These are phyloP conservation scores for Stenocarpella maydis DNA, from an alignment of 2,329 filamentous ascomycete species.

Conservation along the genomic window DNA sequence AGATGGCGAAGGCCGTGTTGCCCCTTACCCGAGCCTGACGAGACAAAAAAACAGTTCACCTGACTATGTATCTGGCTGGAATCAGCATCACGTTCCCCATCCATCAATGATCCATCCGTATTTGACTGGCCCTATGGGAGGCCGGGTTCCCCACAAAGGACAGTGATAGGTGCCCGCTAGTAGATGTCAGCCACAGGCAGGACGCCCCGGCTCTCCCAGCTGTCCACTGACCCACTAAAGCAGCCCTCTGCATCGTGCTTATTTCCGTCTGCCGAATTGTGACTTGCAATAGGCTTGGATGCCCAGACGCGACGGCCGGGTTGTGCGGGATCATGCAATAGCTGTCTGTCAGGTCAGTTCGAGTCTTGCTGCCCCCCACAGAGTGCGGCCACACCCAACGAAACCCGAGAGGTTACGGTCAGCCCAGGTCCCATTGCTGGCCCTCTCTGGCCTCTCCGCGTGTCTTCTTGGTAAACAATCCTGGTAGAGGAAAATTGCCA, in stretches of 20 bases:
- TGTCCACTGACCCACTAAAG: slow-evolving; percentile 24
- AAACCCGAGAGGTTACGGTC: background rate
- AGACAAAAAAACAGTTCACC: background rate
- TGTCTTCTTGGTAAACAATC: background rate
- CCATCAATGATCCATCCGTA: slow-evolving; percentile 1
- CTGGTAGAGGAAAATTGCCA: slow-evolving; percentile 20
- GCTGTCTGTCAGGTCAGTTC: background rate
- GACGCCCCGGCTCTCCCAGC: background rate
- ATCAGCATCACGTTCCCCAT: background rate
- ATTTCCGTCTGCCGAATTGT: slow-evolving; percentile 19
- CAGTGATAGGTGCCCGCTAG: slow-evolving; percentile 31
- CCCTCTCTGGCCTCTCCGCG: too few relatives aligned
- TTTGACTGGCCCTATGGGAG: slow-evolving; percentile 28
- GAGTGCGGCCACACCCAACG: background rate
- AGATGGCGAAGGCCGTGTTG: background rate
- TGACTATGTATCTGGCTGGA: slow-evolving; percentile 9
- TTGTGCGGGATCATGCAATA: slow-evolving; percentile 21
- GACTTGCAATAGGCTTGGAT: slow-evolving; percentile 8
- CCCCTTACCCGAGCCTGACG: slow-evolving; percentile 2
- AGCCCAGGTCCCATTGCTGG: too few relatives aligned
- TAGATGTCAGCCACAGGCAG: slow-evolving; percentile 22
- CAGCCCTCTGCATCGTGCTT: slow-evolving; percentile 11
- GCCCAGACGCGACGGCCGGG: slow-evolving; percentile 13
- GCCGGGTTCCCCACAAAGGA: slow-evolving; percentile 8
- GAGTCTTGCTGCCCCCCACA: background rate